These are phyloP conservation scores for Kandelia obovata DNA, from an alignment of 345 rosid species.

Conservation along the genomic window DNA sequence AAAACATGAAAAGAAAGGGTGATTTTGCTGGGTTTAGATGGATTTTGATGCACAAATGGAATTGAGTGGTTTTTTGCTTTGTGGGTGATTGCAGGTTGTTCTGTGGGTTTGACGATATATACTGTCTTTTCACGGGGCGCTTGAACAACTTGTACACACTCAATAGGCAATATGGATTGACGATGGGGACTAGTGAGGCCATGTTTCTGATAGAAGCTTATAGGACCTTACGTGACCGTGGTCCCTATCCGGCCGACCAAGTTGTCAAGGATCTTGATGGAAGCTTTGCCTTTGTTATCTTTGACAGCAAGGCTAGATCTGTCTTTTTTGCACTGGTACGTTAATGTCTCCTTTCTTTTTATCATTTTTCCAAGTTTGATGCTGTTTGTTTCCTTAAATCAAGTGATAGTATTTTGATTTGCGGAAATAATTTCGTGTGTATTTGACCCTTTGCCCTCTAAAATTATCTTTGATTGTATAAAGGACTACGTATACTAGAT, in stretches of 20 bases:
- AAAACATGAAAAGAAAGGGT: too few species aligned
- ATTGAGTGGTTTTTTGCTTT: not conserved
- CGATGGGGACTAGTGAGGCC: slow-evolving; percentile 48
- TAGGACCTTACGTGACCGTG: slow-evolving; percentile 58
- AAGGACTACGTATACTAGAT: too few species aligned
- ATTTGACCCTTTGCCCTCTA: too few species aligned
- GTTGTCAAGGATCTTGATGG: slow-evolving; percentile 73
- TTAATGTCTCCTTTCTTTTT: not conserved
- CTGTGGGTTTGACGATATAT: slow-evolving; percentile 47
- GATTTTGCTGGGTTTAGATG: too few species aligned
- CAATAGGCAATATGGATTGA: slow-evolving; percentile 54
- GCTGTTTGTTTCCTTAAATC: too few species aligned
- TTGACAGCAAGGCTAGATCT: slow-evolving; percentile 39
- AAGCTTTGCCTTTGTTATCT: slow-evolving; percentile 58
- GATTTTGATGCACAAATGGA: too few species aligned
- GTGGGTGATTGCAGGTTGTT: slow-evolving; percentile 25
- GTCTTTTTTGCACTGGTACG: slow-evolving; percentile 59
- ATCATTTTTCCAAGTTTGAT: not conserved
- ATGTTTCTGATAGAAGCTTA: slow-evolving; percentile 67
- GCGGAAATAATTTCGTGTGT: too few species aligned
- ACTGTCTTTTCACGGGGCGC: slow-evolving; percentile 59
- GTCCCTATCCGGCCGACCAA: slow-evolving; percentile 79
- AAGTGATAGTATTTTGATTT: too few species aligned
- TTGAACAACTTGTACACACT: slow-evolving; percentile 53
- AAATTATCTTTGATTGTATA: too few species aligned